Evolutionary conservation across 805 yeast species (phyloP).

Genomic region (Monosporozyma yasuniensis): DNA sequence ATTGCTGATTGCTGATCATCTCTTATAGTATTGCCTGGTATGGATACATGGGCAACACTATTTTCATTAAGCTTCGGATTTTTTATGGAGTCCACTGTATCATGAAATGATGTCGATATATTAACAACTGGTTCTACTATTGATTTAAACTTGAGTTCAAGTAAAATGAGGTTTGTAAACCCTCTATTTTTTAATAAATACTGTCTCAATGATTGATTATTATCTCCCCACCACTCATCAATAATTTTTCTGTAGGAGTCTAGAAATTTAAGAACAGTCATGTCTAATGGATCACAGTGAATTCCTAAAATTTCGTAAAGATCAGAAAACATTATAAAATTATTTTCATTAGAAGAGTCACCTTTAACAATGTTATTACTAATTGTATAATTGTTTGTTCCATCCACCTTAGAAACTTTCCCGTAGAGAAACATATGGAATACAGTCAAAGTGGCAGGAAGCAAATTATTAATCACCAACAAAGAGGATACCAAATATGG

Average conservation of each 20-base stretch:
- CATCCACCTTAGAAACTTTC: slow-evolving; percentile 7
- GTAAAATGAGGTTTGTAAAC: slow-evolving; percentile 10
- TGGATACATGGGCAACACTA: not conserved
- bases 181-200: slow-evolving; percentile 8
- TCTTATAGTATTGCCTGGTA: not conserved
- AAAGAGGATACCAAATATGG: slow-evolving; percentile 11
- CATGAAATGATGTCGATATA: not conserved
- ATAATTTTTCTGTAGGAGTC: slow-evolving; percentile 9
- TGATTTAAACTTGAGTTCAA: slow-evolving; percentile 13
- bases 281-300: slow-evolving; percentile 2
- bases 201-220: slow-evolving; percentile 5
- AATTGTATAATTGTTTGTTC: not conserved
- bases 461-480: not conserved
- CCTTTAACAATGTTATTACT: not conserved
- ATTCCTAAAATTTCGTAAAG: slow-evolving; percentile 6
- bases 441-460: not conserved
- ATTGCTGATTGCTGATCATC: not conserved
- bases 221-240: slow-evolving; percentile 6
- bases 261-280: slow-evolving; percentile 6
- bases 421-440: slow-evolving; percentile 8
- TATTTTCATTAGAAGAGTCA: slow-evolving; percentile 4
- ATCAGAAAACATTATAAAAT: slow-evolving; percentile 5
- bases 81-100: not conserved
- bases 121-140: slow-evolving; percentile 8
- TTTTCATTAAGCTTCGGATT: too few species aligned